A percentile compares a stretch with the other conserved stretches of the same genome.
Evolutionary conservation across 108 stramenopile species (phyloP).

Genomic region (Nitzschia sp.): DNA sequence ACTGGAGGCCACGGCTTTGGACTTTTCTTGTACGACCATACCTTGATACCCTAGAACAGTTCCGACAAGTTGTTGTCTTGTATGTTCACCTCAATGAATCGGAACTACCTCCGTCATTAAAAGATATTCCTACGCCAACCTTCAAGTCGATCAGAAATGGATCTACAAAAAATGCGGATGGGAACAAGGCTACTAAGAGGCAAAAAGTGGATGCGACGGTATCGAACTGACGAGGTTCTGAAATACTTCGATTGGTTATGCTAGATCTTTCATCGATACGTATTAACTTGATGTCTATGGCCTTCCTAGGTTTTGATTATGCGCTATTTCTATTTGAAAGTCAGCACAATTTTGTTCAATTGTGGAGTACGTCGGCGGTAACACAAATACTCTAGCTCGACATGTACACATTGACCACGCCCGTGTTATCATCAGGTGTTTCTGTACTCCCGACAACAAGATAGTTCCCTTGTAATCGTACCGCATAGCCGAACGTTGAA

Average conservation of each 20-base stretch:
- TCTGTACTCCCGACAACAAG: slow-evolving; percentile 27
- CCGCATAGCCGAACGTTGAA: slow-evolving; percentile 18
- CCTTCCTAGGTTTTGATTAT: no score
- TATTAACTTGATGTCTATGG: no score
- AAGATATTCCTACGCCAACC: slow-evolving; percentile 6
- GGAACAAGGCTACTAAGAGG: no score
- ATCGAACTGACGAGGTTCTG: no score
- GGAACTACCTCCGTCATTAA: slow-evolving; percentile 14
- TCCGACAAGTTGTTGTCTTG: slow-evolving; percentile 49
- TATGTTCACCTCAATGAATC: slow-evolving; percentile 45
- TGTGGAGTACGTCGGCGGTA: no score
- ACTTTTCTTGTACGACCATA: slow-evolving; percentile 57
- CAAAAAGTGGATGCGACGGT: no score
- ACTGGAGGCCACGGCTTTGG: slow-evolving; percentile 56
- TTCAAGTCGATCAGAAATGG: slow-evolving; percentile 18
- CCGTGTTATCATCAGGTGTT: slow-evolving; percentile 9
- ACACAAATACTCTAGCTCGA: no score
- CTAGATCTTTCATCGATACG: no score
- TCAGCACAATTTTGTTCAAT: no score
- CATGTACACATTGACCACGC: slow-evolving; percentile 27
- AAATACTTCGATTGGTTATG: no score
- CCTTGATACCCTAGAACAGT: slow-evolving; percentile 44
- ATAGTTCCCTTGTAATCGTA: slow-evolving; percentile 1
- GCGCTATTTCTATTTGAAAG: no score
- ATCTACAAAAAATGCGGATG: neutral